phyloP scores from a whole-genome alignment of 2,329 filamentous ascomycete species.

The Meredithiella fracta region DNA sequence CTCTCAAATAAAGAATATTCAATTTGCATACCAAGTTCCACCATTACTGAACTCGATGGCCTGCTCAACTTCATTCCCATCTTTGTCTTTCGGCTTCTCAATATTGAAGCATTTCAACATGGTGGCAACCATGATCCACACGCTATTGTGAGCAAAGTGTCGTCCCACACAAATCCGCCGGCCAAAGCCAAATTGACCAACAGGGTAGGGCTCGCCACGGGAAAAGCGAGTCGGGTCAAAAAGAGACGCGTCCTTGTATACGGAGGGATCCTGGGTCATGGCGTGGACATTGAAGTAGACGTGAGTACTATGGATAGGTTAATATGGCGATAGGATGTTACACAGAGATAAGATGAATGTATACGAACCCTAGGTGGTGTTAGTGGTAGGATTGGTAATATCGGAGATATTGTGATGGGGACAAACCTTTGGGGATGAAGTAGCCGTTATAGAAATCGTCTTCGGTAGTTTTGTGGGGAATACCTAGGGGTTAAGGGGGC shows the following conservation, averaged over 20 bases:
- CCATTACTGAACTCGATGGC: slow-evolving; percentile 20
- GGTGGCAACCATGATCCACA: slow-evolving; percentile 23
- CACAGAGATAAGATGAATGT: too few relatives aligned
- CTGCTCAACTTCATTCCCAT: slow-evolving; percentile 19
- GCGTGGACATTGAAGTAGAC: slow-evolving; percentile 27
- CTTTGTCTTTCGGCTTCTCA: slow-evolving; percentile 17
- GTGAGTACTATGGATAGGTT: slow-evolving; percentile 19
- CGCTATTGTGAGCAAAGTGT: slow-evolving; percentile 22
- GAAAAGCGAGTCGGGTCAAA: slow-evolving; percentile 33
- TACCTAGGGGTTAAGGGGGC: slow-evolving; percentile 29
- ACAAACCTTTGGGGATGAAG: slow-evolving; percentile 36
- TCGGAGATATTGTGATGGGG: background rate
- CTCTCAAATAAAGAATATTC: background rate
- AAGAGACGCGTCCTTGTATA: slow-evolving; percentile 26
- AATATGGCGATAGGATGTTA: too few relatives aligned
- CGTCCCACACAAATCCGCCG: slow-evolving; percentile 22
- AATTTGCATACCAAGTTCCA: slow-evolving; percentile 20
- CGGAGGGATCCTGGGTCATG: slow-evolving; percentile 26
- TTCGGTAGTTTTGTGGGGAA: slow-evolving; percentile 37
- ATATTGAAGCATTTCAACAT: slow-evolving; percentile 21
- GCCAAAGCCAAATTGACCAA: slow-evolving; percentile 23
- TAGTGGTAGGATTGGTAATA: background rate
- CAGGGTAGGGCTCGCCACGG: slow-evolving; percentile 28
- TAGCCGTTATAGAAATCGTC: slow-evolving; percentile 42
- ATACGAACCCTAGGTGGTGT: background rate